Base-by-base conservation (phyloP, 108 stramenopile species). In the Conticribra weissflogii region DNA sequence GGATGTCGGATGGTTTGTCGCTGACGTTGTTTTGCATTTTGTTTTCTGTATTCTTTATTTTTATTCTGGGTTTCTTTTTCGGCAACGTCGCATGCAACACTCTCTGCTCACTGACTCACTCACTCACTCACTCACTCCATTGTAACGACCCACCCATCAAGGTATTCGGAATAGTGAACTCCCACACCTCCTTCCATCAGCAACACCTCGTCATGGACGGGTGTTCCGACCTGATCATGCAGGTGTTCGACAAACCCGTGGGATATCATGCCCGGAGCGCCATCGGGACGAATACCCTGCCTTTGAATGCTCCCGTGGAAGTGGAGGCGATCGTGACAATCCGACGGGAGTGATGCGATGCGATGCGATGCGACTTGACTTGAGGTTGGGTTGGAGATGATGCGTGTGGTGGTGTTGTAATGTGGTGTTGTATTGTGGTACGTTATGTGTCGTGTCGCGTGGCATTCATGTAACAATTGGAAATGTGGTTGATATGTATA, bases 201-300 rank as follows among this genome's bases (percentile, higher is more conserved):
- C 93, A 94, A 49, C 93, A 94, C 68, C 62, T 86, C 49, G 88
- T 94, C 17, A 90, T 94, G 90, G 87, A 94, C 76, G 93, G 93
- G 18, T 91, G 90, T 61, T 88, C 87, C 1, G 90, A 94, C 73
- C 48, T 91, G 23, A 72, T 94, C 8, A 89, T 94, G 88, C 86
- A 91, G 58, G 76, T 94, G 16, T 94, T 94, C 76, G 87, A 79
- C 3, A 88, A 89, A 46, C 73, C 81, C 5, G 75, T 88, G 67
- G 93, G 93, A 51, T 94, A 89, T 71, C 93, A 94, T 71, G 93
- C 93, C 14, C 64, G 93, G 49, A 87, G 86, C 54, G 93, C 93
- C 0, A 94, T 94, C 48, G 93, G 93, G 45, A 89, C 88, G 2
- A 88, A 71, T 52, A 91, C 93, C 0, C 64, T 94, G 21, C 93